Evolutionary conservation across 2,329 filamentous ascomycete genomes (phyloP), one percentile per base, ranked within the genome.

Genomic region (Scytalidium lignicola): DNA sequence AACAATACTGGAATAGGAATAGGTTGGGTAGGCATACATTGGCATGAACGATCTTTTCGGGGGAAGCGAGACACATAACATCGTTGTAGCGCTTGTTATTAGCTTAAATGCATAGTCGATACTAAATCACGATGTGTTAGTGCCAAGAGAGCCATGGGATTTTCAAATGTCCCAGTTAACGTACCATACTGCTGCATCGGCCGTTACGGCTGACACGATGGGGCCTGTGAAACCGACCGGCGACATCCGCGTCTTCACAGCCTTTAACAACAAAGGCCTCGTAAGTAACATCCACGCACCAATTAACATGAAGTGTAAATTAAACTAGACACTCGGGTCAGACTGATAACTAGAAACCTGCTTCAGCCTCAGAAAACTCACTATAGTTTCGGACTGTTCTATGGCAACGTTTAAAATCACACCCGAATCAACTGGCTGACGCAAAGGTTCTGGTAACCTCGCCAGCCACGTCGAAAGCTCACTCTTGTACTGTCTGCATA

Each of bases 261-360:
- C 49, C 46, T 40, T 51, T 19, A 51, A 46, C 22, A 51, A 46
- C 19, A 46, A 46, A 37, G 46, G 49, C 23, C 49, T 51, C 21
- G 49, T 51, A 20, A 51, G 22, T 26, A 51, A 48, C 37, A 46
- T 48, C 45, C 49, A 51, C 21, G 49, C 49, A 20, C 49, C 49
- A 21, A 51, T 43, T 42, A 46, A 43, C 49, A 51, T 51, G 28
- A 51, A 51, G 43, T 51, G 46, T 37, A 51, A 43, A 48, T 48
- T 51, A 28, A 51, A 48, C 49, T 51, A 48, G 39, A 15, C 21
- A n/a, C n/a, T n/a, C n/a, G n/a, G n/a, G n/a, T n/a, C n/a, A n/a
- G n/a, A 28, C 26, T 7, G 26, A 28, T 7, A 28, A 28, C 26
- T 7, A 28, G 26, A 7, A 28, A 7, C 7, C 18, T 41, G 8